Percentiles rank a stretch among this genome's conserved stretches.
phyloP scores from a whole-genome alignment of 1,284 basidiomycete genomes.

The Ustilago lituana region DNA sequence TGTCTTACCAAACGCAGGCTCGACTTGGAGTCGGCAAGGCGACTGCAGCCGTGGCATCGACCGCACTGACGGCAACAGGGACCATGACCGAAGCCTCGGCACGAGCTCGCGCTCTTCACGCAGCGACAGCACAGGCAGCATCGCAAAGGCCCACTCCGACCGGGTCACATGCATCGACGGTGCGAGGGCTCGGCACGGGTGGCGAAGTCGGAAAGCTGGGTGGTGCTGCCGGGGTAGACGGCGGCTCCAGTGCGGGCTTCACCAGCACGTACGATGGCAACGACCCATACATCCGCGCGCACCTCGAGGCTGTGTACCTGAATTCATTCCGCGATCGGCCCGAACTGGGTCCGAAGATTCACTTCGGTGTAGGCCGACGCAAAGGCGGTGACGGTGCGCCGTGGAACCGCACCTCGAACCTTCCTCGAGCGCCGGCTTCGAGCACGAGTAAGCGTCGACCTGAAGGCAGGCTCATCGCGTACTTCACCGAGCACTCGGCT shows the following conservation, averaged over 20 bases:
- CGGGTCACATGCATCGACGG: constrained; percentile 41
- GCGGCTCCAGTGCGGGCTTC: constrained; percentile 25
- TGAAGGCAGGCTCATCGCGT: constrained; percentile 61
- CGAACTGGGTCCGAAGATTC: constrained; percentile 41
- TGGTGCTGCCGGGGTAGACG: constrained; percentile 13
- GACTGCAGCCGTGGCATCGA: constrained; percentile 44
- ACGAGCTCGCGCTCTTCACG: constrained; percentile 29
- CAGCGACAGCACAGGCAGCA: constrained; percentile 18
- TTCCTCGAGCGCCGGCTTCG: constrained; percentile 29
- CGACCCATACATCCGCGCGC: constrained; percentile 64
- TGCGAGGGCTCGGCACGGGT: constrained; percentile 13
- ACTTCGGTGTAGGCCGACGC: constrained; percentile 24
- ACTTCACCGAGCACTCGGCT: constrained; percentile 69
- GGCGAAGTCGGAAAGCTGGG: constrained; percentile 14
- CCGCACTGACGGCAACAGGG: constrained; percentile 41
- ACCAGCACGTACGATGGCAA: constrained; percentile 61
- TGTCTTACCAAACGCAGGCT: constrained; percentile 35
- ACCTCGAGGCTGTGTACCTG: constrained; percentile 59
- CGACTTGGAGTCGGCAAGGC: constrained; percentile 52
- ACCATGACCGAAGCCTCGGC: constrained; percentile 53
- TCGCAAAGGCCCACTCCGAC: constrained; percentile 38
- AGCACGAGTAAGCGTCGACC: constrained; percentile 56
- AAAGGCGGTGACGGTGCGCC: constrained; percentile 12
- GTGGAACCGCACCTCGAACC: constrained; percentile 9
- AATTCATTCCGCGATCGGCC: constrained; percentile 53